Evolutionary conservation across 2,329 filamentous ascomycete genomes (phyloP), one percentile per base, ranked within the genome.

Genomic region (Ceratocystis harringtonii): DNA sequence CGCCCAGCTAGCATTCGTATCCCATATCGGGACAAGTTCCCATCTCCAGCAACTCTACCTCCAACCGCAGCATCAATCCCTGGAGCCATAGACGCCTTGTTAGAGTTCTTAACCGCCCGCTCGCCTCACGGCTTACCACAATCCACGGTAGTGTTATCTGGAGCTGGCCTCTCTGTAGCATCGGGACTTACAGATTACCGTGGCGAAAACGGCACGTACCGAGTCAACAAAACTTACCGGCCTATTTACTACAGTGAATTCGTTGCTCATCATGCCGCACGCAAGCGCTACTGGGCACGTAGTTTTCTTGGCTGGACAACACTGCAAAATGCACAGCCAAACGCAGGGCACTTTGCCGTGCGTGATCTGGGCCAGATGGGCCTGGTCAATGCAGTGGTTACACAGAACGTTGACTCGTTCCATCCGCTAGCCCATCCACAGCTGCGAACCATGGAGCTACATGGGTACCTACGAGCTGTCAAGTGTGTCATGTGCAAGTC

Each of bases 391-490:
- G 84, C 79, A 64, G 89, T 96, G 67, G 85, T 99, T 70, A 97
- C 94, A 50, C 94, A 99, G 74, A 97, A 97, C 72, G 94, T 99
- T 63, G 94, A 99, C 76, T 96, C 91, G 1, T 95, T 99, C 73
- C 94, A 99, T 75, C 79, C 81, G 1, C 77, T 77, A 67, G 88
- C 90, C 0, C 92, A 96, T 74, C 89, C 91, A 0, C 73, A 79
- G 8, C 76, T 92, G 55, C 81, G 84, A 5, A 94, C 89, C 8
- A 78, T 95, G 58, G 92, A 97, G 75, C 80, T 99, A 62, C 94
- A 99, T 74, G 94, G 94, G 70, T 95, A 94, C 75, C 80, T 99
- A 61, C 83, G 92, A 69, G 84, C 87, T 36, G 82, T 91, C 36
- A 81, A 91, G 63, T 99, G 94, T 76, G 83, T 88, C 12, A 89